phyloP scores from a whole-genome alignment of 1,284 basidiomycete genomes.

The Erythrobasidium hasegawianum region DNA sequence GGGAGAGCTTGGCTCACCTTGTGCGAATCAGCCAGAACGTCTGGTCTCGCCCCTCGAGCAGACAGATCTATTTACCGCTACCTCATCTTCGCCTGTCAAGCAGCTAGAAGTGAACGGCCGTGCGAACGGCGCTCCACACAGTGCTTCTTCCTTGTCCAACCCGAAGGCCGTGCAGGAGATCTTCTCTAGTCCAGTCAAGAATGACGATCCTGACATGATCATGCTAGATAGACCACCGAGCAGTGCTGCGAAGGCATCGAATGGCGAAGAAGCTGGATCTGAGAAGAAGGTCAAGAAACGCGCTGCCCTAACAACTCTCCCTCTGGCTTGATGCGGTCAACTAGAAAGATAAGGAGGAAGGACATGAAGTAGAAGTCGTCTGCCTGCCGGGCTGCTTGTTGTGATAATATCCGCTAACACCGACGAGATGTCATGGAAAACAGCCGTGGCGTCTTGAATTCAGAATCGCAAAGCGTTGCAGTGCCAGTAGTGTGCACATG shows the following conservation, averaged over 20 bases:
- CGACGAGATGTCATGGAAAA: no score
- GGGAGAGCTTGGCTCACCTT: conserved; percentile 75
- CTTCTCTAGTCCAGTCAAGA: not conserved
- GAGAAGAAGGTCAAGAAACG: conserved; percentile 34
- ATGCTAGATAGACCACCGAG: conserved; percentile 2
- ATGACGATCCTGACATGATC: conserved; percentile 11
- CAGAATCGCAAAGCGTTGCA: no score
- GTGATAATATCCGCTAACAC: not conserved
- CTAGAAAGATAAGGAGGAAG: no score
- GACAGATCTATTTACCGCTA: conserved; percentile 1
- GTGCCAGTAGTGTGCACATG: no score
- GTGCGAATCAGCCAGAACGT: conserved; percentile 10
- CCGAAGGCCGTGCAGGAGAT: conserved; percentile 5
- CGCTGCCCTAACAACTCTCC: conserved; percentile 7
- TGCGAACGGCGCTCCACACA: not conserved
- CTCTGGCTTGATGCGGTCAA: no score
- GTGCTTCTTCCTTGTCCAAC: not conserved
- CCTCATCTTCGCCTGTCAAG: conserved; percentile 4
- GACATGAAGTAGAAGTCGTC: not conserved
- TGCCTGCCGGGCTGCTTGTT: conserved; percentile 3
- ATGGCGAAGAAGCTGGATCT: conserved; percentile 24
- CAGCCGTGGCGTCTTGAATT: not conserved
- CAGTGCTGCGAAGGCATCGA: not conserved
- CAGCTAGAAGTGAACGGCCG: not conserved
- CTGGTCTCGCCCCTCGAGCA: conserved; percentile 13